A percentile compares a stretch with the other conserved stretches of the same genome.
Evolutionary conservation across 768 basidiomycete species (phyloP).

Genomic region (Serendipita sp.): DNA sequence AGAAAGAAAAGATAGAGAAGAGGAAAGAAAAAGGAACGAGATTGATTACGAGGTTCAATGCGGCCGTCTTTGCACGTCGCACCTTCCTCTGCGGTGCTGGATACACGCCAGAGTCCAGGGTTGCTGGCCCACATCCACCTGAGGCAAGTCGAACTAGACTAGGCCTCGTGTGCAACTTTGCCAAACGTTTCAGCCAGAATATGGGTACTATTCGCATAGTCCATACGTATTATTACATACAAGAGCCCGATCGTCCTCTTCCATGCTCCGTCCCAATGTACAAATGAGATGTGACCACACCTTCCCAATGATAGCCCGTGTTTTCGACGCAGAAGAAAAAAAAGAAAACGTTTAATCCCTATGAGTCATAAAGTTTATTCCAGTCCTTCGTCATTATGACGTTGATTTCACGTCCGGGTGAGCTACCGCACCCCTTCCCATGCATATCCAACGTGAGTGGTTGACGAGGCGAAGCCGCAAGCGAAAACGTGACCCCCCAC

Average conservation of each 20-base stretch:
- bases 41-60: background rate
- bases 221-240: too few species aligned
- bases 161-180: background rate
- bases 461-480: too few species aligned
- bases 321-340: too few species aligned
- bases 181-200: too few species aligned
- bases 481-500: background rate
- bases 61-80: background rate
- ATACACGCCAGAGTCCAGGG: background rate
- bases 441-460: background rate
- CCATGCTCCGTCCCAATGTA: too few species aligned
- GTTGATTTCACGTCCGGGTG: background rate
- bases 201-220: too few species aligned
- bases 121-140: background rate
- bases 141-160: background rate
- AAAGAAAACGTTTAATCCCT: too few species aligned
- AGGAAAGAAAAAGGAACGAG: slow-evolving; percentile 5
- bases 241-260: too few species aligned
- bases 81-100: background rate
- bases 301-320: too few species aligned
- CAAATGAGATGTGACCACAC: too few species aligned
- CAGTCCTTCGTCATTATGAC: background rate
- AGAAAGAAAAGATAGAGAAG: slow-evolving; percentile 1
- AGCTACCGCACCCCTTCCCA: background rate
- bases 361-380: too few species aligned